A percentile compares a stretch with the other conserved stretches of the same genome.
These are phyloP conservation scores for Multifurca ochricompacta DNA, from an alignment of 768 basidiomycete species.

Conservation along the genomic window DNA sequence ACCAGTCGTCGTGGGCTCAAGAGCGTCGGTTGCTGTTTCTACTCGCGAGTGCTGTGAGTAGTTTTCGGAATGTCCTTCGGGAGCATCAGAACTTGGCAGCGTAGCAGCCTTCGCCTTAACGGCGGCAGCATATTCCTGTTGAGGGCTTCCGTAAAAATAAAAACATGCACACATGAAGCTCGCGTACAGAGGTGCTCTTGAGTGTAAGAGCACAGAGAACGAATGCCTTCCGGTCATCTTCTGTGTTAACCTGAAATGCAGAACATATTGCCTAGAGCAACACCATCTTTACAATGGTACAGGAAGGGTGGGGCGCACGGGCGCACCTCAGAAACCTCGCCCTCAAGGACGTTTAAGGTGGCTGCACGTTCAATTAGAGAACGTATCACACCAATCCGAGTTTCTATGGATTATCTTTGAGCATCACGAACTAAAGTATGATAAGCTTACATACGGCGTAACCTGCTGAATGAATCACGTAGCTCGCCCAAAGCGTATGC, in stretches of 20 bases:
- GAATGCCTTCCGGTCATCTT: slow-evolving; percentile 16
- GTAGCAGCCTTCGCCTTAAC: slow-evolving; percentile 1
- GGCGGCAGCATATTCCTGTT: slow-evolving; percentile 23
- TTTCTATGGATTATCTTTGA: slow-evolving; percentile 45
- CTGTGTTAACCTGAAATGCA: slow-evolving; percentile 11
- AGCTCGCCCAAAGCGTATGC: slow-evolving; percentile 52
- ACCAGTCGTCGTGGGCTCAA: slow-evolving; percentile 74
- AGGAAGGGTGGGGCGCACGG: neutral
- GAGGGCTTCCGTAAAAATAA: neutral
- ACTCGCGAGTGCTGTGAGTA: slow-evolving; percentile 12
- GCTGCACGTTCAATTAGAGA: slow-evolving; percentile 65
- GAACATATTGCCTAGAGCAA: slow-evolving; percentile 23
- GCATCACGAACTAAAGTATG: neutral
- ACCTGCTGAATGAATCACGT: slow-evolving; percentile 44
- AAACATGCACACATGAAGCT: neutral
- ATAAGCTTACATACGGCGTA: slow-evolving; percentile 54
- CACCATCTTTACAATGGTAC: neutral
- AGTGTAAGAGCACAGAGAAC: slow-evolving; percentile 16
- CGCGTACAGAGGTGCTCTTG: slow-evolving; percentile 7
- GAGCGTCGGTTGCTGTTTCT: slow-evolving; percentile 26
- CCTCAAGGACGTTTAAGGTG: slow-evolving; percentile 3
- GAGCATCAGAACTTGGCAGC: neutral
- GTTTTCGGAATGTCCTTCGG: slow-evolving; percentile 22
- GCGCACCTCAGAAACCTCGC: slow-evolving; percentile 18
- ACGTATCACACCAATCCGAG: slow-evolving; percentile 70